Percentiles rank a stretch among this genome's conserved stretches.
phyloP scores from a whole-genome alignment of 2,329 filamentous ascomycete genomes.

The Juglanconis oblonga region DNA sequence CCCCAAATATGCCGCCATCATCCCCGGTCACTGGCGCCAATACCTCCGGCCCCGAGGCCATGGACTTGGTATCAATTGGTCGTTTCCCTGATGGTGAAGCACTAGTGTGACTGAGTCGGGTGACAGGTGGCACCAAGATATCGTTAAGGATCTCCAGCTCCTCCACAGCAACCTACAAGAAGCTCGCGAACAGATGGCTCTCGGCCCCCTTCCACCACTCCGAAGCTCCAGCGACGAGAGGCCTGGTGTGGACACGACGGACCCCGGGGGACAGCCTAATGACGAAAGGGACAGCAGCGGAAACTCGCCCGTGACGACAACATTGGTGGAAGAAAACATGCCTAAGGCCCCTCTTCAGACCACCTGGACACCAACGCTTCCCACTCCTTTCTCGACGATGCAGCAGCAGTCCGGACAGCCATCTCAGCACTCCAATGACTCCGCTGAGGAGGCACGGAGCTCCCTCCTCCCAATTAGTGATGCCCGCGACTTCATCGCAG shows the following conservation, averaged over 20 bases:
- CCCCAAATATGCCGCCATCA: too few relatives aligned
- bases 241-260: neutral
- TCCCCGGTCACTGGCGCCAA: too few relatives aligned
- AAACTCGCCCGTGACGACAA: conserved; percentile 24
- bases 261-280: conserved; percentile 3
- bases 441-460: conserved; percentile 1
- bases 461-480: conserved; percentile 1
- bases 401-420: conserved; percentile 24
- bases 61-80: neutral
- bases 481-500: conserved; percentile 32
- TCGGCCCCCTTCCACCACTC: conserved; percentile 18
- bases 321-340: conserved; percentile 31
- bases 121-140: neutral
- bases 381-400: conserved; percentile 24
- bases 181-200: conserved; percentile 19
- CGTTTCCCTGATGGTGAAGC: neutral
- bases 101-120: neutral
- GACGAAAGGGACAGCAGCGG: conserved; percentile 20
- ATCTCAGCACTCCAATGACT: neutral
- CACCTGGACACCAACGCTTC: neutral
- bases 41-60: too few relatives aligned
- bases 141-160: conserved; percentile 22
- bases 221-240: conserved; percentile 18
- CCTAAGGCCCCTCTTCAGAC: conserved; percentile 35
- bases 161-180: conserved; percentile 21